Conservation (phyloP, 257 asterid genomes). For the Henckelia pumila region DNA sequence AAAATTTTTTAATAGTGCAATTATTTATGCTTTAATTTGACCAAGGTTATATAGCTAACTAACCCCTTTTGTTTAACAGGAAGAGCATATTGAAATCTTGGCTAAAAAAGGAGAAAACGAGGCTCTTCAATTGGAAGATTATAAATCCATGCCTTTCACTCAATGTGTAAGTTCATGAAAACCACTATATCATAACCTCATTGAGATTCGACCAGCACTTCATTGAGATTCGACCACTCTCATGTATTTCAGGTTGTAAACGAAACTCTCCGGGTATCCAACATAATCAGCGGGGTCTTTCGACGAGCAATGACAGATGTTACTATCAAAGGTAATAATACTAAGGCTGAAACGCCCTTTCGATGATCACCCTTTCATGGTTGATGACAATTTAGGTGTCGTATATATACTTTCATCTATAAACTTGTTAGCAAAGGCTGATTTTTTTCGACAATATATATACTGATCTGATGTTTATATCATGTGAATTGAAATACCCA, state of each 20-base stretch:
- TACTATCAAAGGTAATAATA: constrained; percentile 60
- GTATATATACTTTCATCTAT: not conserved
- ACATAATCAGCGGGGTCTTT: constrained; percentile 87
- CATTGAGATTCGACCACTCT: too few relatives aligned
- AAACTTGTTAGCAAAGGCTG: not conserved
- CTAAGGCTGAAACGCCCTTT: not conserved
- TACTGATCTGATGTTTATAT: too few relatives aligned
- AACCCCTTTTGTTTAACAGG: constrained; percentile 36
- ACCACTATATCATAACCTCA: not conserved
- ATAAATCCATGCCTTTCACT: constrained; percentile 92
- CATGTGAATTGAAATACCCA: too few relatives aligned
- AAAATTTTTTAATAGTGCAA: too few relatives aligned
- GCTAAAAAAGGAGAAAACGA: constrained; percentile 47
- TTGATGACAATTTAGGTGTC: not conserved
- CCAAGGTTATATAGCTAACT: not conserved
- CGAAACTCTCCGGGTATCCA: constrained; percentile 86
- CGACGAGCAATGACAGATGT: constrained; percentile 87
- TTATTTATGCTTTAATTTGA: too few relatives aligned
- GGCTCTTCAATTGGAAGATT: constrained; percentile 84
- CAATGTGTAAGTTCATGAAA: constrained; percentile 67
- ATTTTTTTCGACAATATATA: too few relatives aligned
- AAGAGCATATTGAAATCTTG: constrained; percentile 83
- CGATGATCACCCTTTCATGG: too few relatives aligned
- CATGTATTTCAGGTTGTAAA: constrained; percentile 61
- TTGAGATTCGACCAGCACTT: too few relatives aligned